These are phyloP conservation scores for Arthonia radiata DNA, from an alignment of 495 filamentous ascomycete species.

Conservation along the genomic window DNA sequence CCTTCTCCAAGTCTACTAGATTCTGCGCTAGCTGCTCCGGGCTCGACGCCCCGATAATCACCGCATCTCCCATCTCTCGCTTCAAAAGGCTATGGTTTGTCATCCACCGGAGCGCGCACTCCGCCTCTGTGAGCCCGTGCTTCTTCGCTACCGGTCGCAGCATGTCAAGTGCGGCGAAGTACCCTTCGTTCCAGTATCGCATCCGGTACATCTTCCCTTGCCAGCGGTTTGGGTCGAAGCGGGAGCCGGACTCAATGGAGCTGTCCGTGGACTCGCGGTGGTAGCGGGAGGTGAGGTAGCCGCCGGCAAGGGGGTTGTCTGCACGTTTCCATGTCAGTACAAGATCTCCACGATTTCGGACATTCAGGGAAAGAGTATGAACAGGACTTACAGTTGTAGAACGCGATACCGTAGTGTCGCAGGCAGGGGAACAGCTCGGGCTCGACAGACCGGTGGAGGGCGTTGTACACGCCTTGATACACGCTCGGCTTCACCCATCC, in stretches of 20 bases:
- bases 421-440: conserved; percentile 26
- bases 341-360: too few species aligned
- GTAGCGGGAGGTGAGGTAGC: conserved; percentile 21
- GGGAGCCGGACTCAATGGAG: conserved; percentile 17
- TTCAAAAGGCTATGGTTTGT: conserved; percentile 19
- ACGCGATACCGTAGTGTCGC: conserved; percentile 24
- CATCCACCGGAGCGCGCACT: conserved; percentile 25
- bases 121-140: conserved; percentile 17
- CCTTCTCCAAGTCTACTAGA: conserved; percentile 18
- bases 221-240: conserved; percentile 18
- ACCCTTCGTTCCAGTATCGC: conserved; percentile 22
- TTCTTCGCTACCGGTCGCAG: conserved; percentile 19
- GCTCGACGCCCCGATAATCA: conserved; percentile 19
- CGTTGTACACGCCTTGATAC: conserved; percentile 30
- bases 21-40: conserved; percentile 14
- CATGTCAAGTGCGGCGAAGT: conserved; percentile 23
- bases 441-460: conserved; percentile 28
- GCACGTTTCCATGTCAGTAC: too few species aligned
- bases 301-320: too few species aligned
- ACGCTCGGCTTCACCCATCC: conserved; percentile 27
- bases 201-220: conserved; percentile 17
- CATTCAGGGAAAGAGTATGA: too few species aligned
- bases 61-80: conserved; percentile 15
- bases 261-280: conserved; percentile 10
- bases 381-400: conserved; percentile 27